Conservation (phyloP, 306 rosid genomes). For the Senna siamea region DNA sequence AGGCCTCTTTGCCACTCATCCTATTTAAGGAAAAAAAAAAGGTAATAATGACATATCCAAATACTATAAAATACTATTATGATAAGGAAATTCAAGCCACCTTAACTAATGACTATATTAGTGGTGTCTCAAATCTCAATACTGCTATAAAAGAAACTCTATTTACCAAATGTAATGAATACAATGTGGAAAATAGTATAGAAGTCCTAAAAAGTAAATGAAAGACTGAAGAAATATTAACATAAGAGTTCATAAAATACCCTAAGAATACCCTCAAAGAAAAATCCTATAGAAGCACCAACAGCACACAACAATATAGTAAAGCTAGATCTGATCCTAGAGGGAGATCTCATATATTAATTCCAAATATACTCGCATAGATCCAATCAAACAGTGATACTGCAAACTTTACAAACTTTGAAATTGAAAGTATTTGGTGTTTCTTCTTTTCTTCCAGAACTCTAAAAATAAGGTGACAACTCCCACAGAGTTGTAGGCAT, state of each 20-base stretch:
- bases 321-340: not conserved
- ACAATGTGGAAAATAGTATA: not conserved
- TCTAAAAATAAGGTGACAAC: not conserved
- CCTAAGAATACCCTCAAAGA: not conserved
- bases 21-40: conserved; percentile 43
- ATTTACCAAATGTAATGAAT: not conserved
- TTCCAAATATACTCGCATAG: not conserved
- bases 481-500: too few relatives aligned
- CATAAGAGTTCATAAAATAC: not conserved
- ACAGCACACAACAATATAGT: not conserved
- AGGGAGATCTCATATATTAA: too few relatives aligned
- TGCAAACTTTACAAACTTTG: not conserved
- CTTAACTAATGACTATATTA: conserved; percentile 18
- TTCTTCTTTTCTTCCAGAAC: not conserved
- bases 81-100: conserved; percentile 30
- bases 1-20: conserved; percentile 81
- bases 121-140: conserved; percentile 1
- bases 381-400: not conserved
- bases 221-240: not conserved
- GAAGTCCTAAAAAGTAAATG: not conserved
- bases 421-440: not conserved
- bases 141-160: not conserved
- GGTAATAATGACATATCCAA: conserved; percentile 11
- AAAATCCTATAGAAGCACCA: not conserved
- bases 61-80: conserved; percentile 5